Base-by-base conservation (phyloP, 306 rosid species). In the Cicer chorassanicum region DNA sequence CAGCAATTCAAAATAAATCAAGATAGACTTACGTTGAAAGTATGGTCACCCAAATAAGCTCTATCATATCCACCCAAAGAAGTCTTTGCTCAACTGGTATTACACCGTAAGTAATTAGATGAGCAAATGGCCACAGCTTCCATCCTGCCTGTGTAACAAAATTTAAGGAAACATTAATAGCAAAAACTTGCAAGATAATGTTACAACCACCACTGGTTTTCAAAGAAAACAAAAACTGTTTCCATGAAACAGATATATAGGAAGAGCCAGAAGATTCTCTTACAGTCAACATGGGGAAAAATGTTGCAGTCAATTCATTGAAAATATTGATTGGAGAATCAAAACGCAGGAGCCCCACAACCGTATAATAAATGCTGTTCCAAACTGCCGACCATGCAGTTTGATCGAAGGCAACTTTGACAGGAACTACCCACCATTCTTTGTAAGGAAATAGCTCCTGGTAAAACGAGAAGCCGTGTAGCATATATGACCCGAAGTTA, bases 361-460 rank as follows among this genome's bases (percentile, higher is more conserved):
- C 93, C 0, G 82, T 82, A 77, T 77, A 94, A 75, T 94, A 94
- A 76, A 94, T 86, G 89, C 96, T 91, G 88, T 94, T 94, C 98
- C 98, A 94, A 82, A 88, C 48, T 11, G 98, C 98, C 12, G 98
- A 81, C 97, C 97, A 94, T 55, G 77, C 86, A 2, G 98, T 94
- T 87, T 94, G 97, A 65, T 94, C 98, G 2, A 91, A 91, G 41
- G 71, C 87, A 71, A 94, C 98, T 88, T 91, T 91, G 49, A 67
- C 97, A 81, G 96, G 98, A 86, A 94, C 96, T 46, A 91, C 96
- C 98, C 98, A 91, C 98, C 98, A 94, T 83, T 81, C 98, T 82
- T 90, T 86, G 83, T 82, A 89, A 80, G 98, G 98, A 85, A 94
- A 79, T 68, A 94, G 95, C 63, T 68, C 96, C 98, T 94, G 83